Base-by-base conservation (phyloP, 192 early-diverging fungal genomes). In the Gamsiella multidivaricata region DNA sequence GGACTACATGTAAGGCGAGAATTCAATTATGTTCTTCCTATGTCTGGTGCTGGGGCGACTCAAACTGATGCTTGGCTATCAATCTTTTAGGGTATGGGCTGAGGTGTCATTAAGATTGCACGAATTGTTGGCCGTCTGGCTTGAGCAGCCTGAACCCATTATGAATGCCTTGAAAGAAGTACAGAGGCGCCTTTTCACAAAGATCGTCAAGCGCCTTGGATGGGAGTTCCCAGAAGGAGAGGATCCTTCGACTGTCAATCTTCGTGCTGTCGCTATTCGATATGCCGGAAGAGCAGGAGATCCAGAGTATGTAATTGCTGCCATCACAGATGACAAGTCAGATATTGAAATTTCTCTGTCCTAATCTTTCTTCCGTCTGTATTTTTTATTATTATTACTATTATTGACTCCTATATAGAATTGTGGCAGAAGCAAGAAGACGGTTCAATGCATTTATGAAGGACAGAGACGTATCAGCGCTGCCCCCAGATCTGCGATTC, bases 361-460 rank as follows among this genome's bases (percentile, higher is more conserved):
- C 20, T 37, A 7, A 0, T 31, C 50, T 18, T 39, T 43, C 11
- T 59, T 10, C 10, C 3, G 20, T 9, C 14, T 7, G 22, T 59
- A 2, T 5, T 41, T 4, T 28, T 49, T 5, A 61, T 12, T 31
- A 22, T 32, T 33, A 5, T 29, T 32, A 1, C 11, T 51, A 12
- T 11, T 22, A 10, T 52, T 33, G 12, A 34, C 3, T 8, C 9
- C 22, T 59, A 12, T 34, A 10, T 53, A 93, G 88, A 64, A 88
- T 90, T 34, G 64, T 95, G n/a, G 81, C 75, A 23, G 92, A 94
- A 69, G 88, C 92, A 42, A 79, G 85, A 54, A 82, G 82, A 26
- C 90, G 93, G 11, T 96, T 98, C 81, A 51, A 76, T 36, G 78
- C 70, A 8, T 90, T 88, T 62, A 93, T 91, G 70, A 70, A 69